These are phyloP conservation scores for Ambrosiella xylebori DNA, from an alignment of 2,329 filamentous ascomycete genomes.

Conservation along the genomic window DNA sequence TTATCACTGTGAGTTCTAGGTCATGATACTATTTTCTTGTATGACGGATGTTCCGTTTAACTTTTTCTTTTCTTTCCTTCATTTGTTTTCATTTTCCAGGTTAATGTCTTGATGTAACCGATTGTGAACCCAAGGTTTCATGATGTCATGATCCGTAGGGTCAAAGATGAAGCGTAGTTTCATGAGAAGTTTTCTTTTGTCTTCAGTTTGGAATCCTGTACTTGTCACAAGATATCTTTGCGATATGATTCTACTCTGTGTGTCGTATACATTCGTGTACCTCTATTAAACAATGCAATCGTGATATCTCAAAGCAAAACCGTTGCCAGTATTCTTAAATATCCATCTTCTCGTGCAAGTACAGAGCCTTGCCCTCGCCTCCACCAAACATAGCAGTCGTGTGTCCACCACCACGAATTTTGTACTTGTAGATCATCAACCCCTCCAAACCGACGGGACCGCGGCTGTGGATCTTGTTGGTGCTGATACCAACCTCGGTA, in stretches of 20 bases:
- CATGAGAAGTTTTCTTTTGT: background rate
- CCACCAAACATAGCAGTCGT: constrained; percentile 59
- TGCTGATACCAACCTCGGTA: constrained; percentile 95
- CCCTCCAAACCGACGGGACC: constrained; percentile 90
- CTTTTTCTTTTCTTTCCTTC: no score
- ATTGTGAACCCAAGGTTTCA: background rate
- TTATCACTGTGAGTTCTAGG: no score
- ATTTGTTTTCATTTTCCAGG: no score
- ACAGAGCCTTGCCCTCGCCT: constrained; percentile 39
- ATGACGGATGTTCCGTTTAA: no score
- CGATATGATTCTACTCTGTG: no score
- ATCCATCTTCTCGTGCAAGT: constrained; percentile 38
- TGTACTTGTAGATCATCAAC: constrained; percentile 94
- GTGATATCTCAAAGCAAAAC: background rate
- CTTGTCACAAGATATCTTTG: background rate
- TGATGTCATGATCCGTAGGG: background rate
- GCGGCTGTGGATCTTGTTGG: constrained; percentile 92
- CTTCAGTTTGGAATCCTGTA: background rate
- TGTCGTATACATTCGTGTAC: background rate
- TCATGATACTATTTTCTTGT: no score
- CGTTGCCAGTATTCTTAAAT: background rate
- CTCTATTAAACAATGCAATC: background rate
- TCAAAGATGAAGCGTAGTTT: background rate
- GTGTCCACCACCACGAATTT: constrained; percentile 70
- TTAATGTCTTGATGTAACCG: background rate